Base-by-base conservation (phyloP, 768 basidiomycete species). In the Cystofilobasidium bisporidii region DNA sequence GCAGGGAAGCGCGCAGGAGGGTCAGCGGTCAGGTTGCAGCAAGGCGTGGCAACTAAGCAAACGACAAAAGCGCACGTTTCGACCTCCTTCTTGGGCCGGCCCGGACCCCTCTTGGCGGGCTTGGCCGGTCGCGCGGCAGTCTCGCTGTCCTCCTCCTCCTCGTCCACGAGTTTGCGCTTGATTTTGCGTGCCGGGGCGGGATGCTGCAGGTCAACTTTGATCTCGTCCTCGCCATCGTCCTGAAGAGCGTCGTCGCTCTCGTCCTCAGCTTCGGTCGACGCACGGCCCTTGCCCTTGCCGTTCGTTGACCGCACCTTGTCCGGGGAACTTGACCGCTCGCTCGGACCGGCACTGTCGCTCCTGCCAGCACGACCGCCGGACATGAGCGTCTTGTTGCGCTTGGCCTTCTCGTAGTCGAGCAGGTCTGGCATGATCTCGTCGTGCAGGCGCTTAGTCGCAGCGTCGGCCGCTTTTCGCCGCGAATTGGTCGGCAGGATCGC, bases 401-500 rank as follows among this genome's bases (percentile, higher is more conserved):
- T 80, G 78, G 91, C 85, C 71, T 82, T 82, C 74, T 89, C 83
- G 72, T 81, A 91, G 65, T 79, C 82, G 47, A 85, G 71, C 3
- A 89, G 80, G 71, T 91, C 89, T 0, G 89, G 89, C 85, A 91
- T 90, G 65, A 91, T 79, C 61, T 79, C 78, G 11, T 82, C 78
- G 53, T 78, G 79, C 58, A 84, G 71, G 48, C 78, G 78, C 60
- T 78, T 76, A 4, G 75, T 79, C 12, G 83, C 84, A 63, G 78
- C 83, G 76, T 73, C 85, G 69, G 79, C 83, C 73, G 80, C 91
- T 71, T 77, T 79, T 72, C 81, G 85, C 75, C 72, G 68, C 0
- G 71, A 70, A 11, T 53, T 61, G 17, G 50, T 47, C n/a, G 68
- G 68, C 26, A 64, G 70, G 66, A 67, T 60, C 24, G 33, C 38